Base-by-base conservation (phyloP, 75 land plant species). In the Gnetum montanum region DNA sequence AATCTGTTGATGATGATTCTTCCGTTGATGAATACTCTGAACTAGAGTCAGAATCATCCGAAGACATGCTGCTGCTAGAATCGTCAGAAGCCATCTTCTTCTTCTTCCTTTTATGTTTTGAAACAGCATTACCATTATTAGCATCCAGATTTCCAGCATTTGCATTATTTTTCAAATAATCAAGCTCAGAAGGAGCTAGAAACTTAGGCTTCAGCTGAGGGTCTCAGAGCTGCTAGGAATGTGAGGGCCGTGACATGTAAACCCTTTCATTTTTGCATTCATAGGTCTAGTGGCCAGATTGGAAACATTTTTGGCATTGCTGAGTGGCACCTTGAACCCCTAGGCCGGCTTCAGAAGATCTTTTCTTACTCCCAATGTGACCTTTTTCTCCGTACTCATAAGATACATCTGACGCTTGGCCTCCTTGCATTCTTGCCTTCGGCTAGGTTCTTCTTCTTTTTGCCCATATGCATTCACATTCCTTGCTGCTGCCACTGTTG, bases 401-500 rank as follows among this genome's bases (percentile, higher is more conserved):
- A 90, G 56, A 70, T 80, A 86, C 92, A 90, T 87, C 70, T 90
- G 96, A 8, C 93, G 63, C 73, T 90, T 90, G 0, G 92, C 96
- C 58, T 90, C 96, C 61, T 84, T 77, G 44, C 82, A 58, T 64
- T 90, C 96, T 74, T 90, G 88, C 96, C 96, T 87, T 83, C 81
- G 48, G 59, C 92, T 90, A 0, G 92, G 96, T 37, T 88, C 88
- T 66, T 90, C 90, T 67, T 85, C 95, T 67, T 85, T 89, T 71
- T 90, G 85, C 61, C 92, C 96, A 54, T 90, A 90, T 4, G 88
- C 93, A 68, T 90, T 90, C 7, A 86, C 96, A 60, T 90, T 90
- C 25, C 96, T 60, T 6, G 87, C 80, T 1, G 81, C 79, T 4
- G 83, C 86, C 3, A 83, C 65, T 4, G 88, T 88, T 1, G 93